Conservation (phyloP, 2,329 filamentous ascomycete species). For the Coniochaeta sp. region DNA sequence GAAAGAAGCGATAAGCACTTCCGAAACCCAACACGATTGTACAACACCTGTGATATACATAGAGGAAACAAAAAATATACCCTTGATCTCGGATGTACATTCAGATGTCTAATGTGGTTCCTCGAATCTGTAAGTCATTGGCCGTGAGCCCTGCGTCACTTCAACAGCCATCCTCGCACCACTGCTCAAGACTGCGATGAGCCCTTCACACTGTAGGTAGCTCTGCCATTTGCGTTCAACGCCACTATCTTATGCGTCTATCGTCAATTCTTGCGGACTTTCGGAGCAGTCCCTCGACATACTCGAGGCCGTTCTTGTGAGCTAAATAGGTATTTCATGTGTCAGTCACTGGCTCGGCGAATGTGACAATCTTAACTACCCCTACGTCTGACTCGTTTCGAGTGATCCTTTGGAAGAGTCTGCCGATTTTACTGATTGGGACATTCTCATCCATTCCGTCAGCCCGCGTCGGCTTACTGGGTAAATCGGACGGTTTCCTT, state of each 20-base stretch:
- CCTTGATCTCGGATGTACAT: background rate
- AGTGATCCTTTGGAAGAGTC: background rate
- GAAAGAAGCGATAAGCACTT: conserved; percentile 5
- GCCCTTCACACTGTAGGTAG: background rate
- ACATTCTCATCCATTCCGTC: background rate
- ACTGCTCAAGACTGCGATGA: background rate
- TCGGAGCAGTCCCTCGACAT: too few species aligned
- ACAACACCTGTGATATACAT: conserved; percentile 2
- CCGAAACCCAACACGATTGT: background rate
- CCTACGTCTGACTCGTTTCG: background rate
- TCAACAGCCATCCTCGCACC: background rate
- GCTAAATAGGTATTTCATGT: background rate
- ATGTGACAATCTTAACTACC: background rate
- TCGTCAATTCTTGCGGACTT: too few species aligned
- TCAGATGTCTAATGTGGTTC: too few species aligned
- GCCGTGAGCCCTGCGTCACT: background rate
- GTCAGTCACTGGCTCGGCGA: background rate
- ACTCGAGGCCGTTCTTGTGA: background rate
- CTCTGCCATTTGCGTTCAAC: background rate
- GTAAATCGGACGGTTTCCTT: background rate
- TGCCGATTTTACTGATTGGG: background rate
- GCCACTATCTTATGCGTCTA: too few species aligned
- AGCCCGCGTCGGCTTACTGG: background rate
- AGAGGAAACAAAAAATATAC: background rate
- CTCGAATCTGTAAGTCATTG: background rate